Base-by-base conservation (phyloP, 768 basidiomycete genomes). In the Boletales sp. region DNA sequence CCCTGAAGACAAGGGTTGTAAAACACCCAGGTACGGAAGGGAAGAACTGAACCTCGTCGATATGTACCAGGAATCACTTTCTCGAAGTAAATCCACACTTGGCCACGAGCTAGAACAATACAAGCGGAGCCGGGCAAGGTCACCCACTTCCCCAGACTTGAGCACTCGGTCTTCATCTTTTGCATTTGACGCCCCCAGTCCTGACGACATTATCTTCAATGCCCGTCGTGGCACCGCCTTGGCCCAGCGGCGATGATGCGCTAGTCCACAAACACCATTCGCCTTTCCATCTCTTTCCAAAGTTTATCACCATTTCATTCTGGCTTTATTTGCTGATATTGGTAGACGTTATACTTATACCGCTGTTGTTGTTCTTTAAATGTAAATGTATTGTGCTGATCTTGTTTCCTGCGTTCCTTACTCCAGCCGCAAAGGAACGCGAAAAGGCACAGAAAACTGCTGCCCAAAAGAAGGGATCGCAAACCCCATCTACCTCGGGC, bases 161-260 rank as follows among this genome's bases (percentile, higher is more conserved):
- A 60, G 62, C 8, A 60, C 69, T 13, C 59, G 71, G 15, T 63
- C 65, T 36, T 68, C 72, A 3, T 57, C 57, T 46, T 90, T 90
- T 63, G 71, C 81, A 10, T 92, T 94, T 61, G 83, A 93, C 54
- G 78, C 76, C 19, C 90, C 90, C 32, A 97, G 94, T 67, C 95
- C 95, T 18, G 95, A 98, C 58, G 95, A 97, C 60, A 70, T 90
- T 54, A 83, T 97, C 9, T 73, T 88, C 59, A 82, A 81, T 57
- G 90, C 92, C 47, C 82, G 92, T 43, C 83, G 79, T 46, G 88
- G 88, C 40, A 88, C 92, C 5, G 70, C 83, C 29, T 69, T 87
- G 42, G 75, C 68, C 11, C 71, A 75, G 47, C 70, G 72, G 47
- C 68, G 57, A 34, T 60, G 59, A 66, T 24, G 21, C 38, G 1